Evolutionary conservation across 768 basidiomycete species (phyloP).

Genomic region (Pisolithus marmoratus): DNA sequence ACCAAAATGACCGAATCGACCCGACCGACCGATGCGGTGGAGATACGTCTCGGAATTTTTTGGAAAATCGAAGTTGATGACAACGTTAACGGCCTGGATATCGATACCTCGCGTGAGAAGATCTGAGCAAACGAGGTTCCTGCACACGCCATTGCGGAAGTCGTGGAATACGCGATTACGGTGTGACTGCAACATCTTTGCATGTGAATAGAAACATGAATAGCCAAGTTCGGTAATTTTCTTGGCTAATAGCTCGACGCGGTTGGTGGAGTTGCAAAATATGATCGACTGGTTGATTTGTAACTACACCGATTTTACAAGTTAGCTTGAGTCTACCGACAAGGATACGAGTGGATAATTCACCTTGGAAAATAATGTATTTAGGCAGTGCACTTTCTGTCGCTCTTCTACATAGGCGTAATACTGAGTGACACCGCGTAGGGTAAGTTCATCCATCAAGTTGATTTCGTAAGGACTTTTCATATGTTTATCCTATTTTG

Average conservation of each 20-base stretch:
- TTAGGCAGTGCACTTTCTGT: conserved; percentile 99
- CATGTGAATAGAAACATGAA: conserved; percentile 99
- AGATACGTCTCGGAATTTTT: conserved; percentile 99
- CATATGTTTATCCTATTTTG: conserved; percentile 91
- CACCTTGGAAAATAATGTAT: conserved; percentile 98
- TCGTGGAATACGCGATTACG: conserved; percentile 99
- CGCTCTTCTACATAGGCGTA: conserved; percentile 99
- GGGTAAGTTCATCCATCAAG: conserved; percentile 98
- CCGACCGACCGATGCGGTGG: conserved; percentile 96
- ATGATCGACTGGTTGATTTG: conserved; percentile 99
- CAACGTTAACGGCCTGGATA: conserved; percentile 99
- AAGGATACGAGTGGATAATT: neutral
- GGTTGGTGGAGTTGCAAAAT: conserved; percentile 99
- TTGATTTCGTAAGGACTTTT: conserved; percentile 94
- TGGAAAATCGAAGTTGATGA: conserved; percentile 99
- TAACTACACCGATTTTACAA: conserved; percentile 47
- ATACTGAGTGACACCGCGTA: conserved; percentile 98
- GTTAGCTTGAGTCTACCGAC: neutral
- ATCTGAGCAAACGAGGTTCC: conserved; percentile 97
- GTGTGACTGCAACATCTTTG: conserved; percentile 98
- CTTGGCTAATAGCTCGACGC: conserved; percentile 97
- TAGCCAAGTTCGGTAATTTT: conserved; percentile 99
- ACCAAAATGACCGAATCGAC: conserved; percentile 95
- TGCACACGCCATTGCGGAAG: conserved; percentile 96
- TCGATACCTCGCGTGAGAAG: conserved; percentile 98